These are phyloP conservation scores for Globisporangium polare DNA, from an alignment of 352 stramenopile genomes.

Conservation along the genomic window DNA sequence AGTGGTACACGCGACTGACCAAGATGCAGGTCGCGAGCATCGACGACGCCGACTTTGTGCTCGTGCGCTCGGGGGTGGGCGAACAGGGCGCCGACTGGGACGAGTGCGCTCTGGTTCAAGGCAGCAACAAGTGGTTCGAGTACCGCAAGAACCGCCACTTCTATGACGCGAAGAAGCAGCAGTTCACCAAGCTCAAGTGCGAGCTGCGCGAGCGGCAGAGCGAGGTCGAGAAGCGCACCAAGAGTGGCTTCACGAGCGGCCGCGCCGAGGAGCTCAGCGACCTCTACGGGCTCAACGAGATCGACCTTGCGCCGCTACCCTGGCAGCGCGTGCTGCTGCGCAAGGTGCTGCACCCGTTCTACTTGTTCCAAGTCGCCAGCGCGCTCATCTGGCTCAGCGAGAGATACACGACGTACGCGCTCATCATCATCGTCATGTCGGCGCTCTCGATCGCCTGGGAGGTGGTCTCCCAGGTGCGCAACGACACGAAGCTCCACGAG, in stretches of 20 bases:
- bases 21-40: constrained; percentile 32
- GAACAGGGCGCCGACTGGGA: constrained; percentile 26
- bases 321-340: constrained; percentile 49
- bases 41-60: constrained; percentile 48
- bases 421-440: constrained; percentile 61
- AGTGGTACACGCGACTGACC: constrained; percentile 52
- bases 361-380: constrained; percentile 72
- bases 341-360: constrained; percentile 77
- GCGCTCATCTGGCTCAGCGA: constrained; percentile 68
- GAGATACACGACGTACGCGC: constrained; percentile 60
- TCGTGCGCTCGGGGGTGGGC: constrained; percentile 26
- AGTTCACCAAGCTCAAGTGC: constrained; percentile 53
- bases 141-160: constrained; percentile 70
- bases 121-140: constrained; percentile 44
- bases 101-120: constrained; percentile 33
- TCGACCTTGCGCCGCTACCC: constrained; percentile 44
- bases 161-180: constrained; percentile 41
- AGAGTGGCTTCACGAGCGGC: constrained; percentile 21
- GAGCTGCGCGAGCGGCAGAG: constrained; percentile 45
- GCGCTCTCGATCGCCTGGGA: constrained; percentile 70
- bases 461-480: constrained; percentile 57
- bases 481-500: constrained; percentile 55
- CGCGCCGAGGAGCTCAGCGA: constrained; percentile 31
- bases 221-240: constrained; percentile 26
- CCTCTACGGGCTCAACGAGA: constrained; percentile 55